Base-by-base conservation (phyloP, 2,329 filamentous ascomycete genomes). In the Botrytis aclada region DNA sequence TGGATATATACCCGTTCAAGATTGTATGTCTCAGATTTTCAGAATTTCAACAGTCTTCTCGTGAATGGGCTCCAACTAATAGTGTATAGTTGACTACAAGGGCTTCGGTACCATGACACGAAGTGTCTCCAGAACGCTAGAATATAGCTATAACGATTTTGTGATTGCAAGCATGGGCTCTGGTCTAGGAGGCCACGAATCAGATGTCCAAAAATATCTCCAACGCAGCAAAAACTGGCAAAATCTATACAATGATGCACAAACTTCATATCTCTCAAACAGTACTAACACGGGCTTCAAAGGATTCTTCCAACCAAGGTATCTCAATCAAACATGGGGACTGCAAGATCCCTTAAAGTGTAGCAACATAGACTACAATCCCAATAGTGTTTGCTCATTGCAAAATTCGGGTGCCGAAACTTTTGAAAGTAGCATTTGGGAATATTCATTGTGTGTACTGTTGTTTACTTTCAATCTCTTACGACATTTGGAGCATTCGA, bases 131-230 rank as follows among this genome's bases (percentile, higher is more conserved):
- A 85, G 92, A 7, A 94, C 91, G 0, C 86, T 94, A 0, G 92
- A 94, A 80, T 94, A 94, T 80, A 88, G 89, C 18, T 94, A 94
- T 81, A 89, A 94, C 75, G 92, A 94, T 82, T 94, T 88, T 78
- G 88, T 87, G 76, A 88, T 92, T 72, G 84, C 88, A 0, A 84
- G 88, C 62, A 86, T 93, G 72, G 90, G 90, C 0, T 84, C 84
- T 18, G 84, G 82, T 0, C 79, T 92, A 45, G 88, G 87, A 54
- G 88, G 87, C 2, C 84, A 86, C 20, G 82, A 84, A 6, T 81
- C 80, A 0, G 90, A 91, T 67, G 83, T 76, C 16, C 73, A 74
- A 39, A 78, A 79, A 41, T 79, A 79, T 67, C 73, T 74, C 22
- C 63, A 54, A 5, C 72, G 77, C 2, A 74, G 74, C 65, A 72